Base-by-base conservation (phyloP, 495 filamentous ascomycete genomes). In the Penicillium lividum region DNA sequence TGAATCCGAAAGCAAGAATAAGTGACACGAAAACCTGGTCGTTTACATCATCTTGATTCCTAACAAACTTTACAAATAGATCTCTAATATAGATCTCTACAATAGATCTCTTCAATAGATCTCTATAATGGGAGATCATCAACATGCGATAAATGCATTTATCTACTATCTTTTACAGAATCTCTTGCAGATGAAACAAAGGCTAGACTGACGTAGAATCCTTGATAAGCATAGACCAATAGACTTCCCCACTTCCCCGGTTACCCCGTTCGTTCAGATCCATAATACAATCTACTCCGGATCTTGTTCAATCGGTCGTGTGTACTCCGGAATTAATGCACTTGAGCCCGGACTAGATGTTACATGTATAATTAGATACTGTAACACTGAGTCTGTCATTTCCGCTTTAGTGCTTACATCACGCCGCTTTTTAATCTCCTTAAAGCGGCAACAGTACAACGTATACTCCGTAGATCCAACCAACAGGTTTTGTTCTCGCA, bases 181-280 rank as follows among this genome's bases (percentile, higher is more conserved):
- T 22, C 22, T 22, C 22, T 22, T 2, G 22, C 22, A 22, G 1
- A 22, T 22, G 22, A 22, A 22, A 22, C 22, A 1, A 22, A 22
- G 22, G n/a, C n/a, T n/a, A 22, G 22, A 22, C 22, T 22, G 22
- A 22, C 15, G 11, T 40, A 40, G 15, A 40, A 16, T 46, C 18
- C 15, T 22, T 25, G 11, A 27, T 28, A 27, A 22, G 11, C 22
- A 15, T 47, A 27, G 44, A 47, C 18, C 22, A 4, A 27, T 44
- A 25, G 44, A 57, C 61, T 59, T 57, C 13, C 8, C 13, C 29
- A 42, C 51, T 57, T 64, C 57, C 62, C 62, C 51, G 16, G 30
- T 27, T 36, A 46, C 7, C 16, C 22, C 53, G 57, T 60, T 60
- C 51, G 51, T 48, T 38, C 45, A 27, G 22, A 30, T 34, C 16